phyloP scores from a whole-genome alignment of 176 grass and related monocot species.

The Triticum aestivum region DNA sequence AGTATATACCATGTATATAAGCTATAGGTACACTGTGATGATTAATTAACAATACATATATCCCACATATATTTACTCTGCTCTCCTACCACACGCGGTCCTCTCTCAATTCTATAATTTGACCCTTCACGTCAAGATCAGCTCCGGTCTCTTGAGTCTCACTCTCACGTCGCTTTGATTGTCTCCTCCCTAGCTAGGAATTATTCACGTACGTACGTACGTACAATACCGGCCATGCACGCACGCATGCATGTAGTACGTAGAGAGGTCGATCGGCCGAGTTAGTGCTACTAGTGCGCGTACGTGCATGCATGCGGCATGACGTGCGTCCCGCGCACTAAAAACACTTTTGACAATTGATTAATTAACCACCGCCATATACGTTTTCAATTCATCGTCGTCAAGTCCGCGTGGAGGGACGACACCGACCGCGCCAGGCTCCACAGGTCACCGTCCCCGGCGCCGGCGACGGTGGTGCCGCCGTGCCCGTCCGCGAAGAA shows the following conservation, averaged over 20 bases:
- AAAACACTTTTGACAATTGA: not conserved
- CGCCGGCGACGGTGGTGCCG: not conserved
- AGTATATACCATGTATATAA: not conserved
- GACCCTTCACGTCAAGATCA: not conserved
- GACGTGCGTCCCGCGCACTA: not conserved
- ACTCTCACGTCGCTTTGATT: not conserved
- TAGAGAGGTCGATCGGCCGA: not conserved
- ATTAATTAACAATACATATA: too few species aligned
- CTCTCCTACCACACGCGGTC: too few species aligned
- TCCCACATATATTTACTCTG: too few species aligned
- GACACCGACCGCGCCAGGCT: slow-evolving; percentile 65
- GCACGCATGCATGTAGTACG: not conserved
- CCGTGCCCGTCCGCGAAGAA: slow-evolving; percentile 42
- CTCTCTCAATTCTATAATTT: too few species aligned
- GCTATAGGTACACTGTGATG: slow-evolving; percentile 14
- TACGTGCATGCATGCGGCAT: slow-evolving; percentile 23
- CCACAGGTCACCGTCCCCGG: slow-evolving; percentile 76
- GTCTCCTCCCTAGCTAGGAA: slow-evolving; percentile 21
- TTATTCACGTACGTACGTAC: slow-evolving; percentile 42
- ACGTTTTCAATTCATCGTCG: slow-evolving; percentile 44
- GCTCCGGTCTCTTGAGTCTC: not conserved
- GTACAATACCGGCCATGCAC: slow-evolving; percentile 35
- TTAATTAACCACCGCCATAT: not conserved
- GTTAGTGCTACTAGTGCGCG: slow-evolving; percentile 15
- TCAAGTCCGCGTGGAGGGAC: slow-evolving; percentile 46